phyloP scores from a whole-genome alignment of 2,329 filamentous ascomycete species.

The Exophiala sp. region DNA sequence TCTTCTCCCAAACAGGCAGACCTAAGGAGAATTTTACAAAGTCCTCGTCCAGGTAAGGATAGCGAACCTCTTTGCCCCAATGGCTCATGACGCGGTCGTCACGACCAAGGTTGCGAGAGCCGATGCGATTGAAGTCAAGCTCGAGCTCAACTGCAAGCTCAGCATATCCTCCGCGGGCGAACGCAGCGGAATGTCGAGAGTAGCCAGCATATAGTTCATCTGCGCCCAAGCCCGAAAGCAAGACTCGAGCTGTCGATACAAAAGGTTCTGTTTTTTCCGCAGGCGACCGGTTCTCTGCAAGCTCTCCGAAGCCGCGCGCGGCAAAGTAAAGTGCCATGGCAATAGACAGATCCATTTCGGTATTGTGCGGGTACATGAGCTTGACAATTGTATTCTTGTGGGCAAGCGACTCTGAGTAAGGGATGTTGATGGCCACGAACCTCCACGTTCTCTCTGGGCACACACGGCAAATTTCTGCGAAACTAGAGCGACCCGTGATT shows the following conservation, averaged over 20 bases:
- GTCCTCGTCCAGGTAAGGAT: conserved; percentile 84
- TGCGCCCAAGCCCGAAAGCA: conserved; percentile 88
- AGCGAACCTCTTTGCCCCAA: conserved; percentile 84
- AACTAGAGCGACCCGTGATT: conserved; percentile 75
- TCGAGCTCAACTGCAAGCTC: conserved; percentile 78
- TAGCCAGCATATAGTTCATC: conserved; percentile 97
- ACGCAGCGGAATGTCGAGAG: conserved; percentile 75
- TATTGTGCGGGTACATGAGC: conserved; percentile 89
- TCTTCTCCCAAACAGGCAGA: conserved; percentile 77
- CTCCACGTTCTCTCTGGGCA: conserved; percentile 74
- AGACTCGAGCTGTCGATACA: conserved; percentile 68
- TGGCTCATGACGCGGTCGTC: conserved; percentile 89
- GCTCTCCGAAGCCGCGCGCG: conserved; percentile 63
- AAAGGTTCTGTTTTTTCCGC: conserved; percentile 46
- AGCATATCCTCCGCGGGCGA: conserved; percentile 62
- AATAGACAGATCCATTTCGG: conserved; percentile 98
- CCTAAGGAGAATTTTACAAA: conserved; percentile 77
- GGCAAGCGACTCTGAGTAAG: conserved; percentile 68
- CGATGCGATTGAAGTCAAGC: conserved; percentile 78
- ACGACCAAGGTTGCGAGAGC: conserved; percentile 89
- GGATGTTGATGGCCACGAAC: conserved; percentile 77
- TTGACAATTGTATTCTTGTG: conserved; percentile 68
- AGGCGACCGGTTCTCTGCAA: background rate
- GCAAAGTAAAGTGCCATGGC: conserved; percentile 93
- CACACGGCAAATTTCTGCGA: conserved; percentile 65